Evolutionary conservation across 1,284 basidiomycete genomes (phyloP).

Genomic region (Phellopilus nigrolimitatus): DNA sequence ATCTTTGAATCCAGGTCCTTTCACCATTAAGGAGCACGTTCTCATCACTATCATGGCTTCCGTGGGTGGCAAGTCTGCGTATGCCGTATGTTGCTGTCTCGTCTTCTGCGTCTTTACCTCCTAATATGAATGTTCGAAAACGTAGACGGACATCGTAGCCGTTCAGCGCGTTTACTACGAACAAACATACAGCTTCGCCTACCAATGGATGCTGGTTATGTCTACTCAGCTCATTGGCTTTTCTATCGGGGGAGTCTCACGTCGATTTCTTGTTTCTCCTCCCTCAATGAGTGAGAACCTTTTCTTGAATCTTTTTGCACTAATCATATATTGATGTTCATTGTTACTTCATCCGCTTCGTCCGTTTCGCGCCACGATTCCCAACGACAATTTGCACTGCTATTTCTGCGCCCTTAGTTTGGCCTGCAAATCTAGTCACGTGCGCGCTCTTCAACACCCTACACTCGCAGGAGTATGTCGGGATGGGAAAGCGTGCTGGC

Average conservation of each 20-base stretch:
- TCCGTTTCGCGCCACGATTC: too few species aligned
- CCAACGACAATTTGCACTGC: too few species aligned
- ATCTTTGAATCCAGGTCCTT: conserved; percentile 32
- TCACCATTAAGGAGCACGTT: conserved; percentile 30
- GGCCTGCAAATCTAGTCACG: conserved; percentile 62
- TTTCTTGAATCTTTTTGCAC: background rate
- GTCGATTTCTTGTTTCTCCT: conserved; percentile 68
- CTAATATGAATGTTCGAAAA: conserved; percentile 21
- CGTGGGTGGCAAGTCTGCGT: conserved; percentile 31
- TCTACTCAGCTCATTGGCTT: conserved; percentile 68
- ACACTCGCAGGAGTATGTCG: conserved; percentile 33
- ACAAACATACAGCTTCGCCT: conserved; percentile 37
- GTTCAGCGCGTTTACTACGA: conserved; percentile 58
- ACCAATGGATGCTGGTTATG: conserved; percentile 56
- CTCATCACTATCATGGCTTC: conserved; percentile 36
- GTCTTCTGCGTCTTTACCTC: background rate
- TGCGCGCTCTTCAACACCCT: conserved; percentile 58
- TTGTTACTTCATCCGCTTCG: background rate
- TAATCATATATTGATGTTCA: background rate
- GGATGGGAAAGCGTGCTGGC: conserved; percentile 23
- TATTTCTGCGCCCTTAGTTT: conserved; percentile 49
- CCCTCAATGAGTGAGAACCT: conserved; percentile 61
- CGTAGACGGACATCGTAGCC: conserved; percentile 53
- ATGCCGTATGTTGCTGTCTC: conserved; percentile 24
- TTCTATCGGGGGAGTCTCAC: conserved; percentile 58